A percentile compares a stretch with the other conserved stretches of the same genome.
Evolutionary conservation across 768 basidiomycete genomes (phyloP).

Genomic region (Suillus cothurnatus): DNA sequence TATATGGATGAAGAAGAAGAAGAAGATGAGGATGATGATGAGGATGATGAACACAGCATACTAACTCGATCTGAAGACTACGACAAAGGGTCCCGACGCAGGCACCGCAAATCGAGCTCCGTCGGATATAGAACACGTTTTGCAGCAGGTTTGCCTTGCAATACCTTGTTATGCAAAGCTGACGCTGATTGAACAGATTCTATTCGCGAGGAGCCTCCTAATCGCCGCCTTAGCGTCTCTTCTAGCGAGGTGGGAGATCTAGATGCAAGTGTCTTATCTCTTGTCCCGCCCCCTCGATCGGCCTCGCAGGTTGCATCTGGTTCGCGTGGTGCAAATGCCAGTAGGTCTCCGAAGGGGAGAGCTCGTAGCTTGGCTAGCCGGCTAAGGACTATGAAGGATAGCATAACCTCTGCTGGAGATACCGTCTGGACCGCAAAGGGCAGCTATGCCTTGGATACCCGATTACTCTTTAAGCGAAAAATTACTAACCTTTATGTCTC

Average conservation of each 20-base stretch:
- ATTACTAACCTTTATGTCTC: conserved; percentile 83
- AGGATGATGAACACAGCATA: conserved; percentile 44
- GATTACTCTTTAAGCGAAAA: conserved; percentile 85
- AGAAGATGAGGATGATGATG: conserved; percentile 60
- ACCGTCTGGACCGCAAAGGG: conserved; percentile 78
- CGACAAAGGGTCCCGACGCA: conserved; percentile 27
- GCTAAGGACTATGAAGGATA: conserved; percentile 54
- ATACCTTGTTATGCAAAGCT: neutral
- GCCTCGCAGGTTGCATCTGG: conserved; percentile 19
- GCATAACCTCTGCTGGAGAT: conserved; percentile 43
- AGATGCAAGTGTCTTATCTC: conserved; percentile 42
- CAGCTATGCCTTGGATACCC: conserved; percentile 83
- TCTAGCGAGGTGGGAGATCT: conserved; percentile 47
- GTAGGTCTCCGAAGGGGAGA: conserved; percentile 38
- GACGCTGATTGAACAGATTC: conserved; percentile 10
- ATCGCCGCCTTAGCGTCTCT: conserved; percentile 45
- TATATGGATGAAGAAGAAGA: conserved; percentile 49
- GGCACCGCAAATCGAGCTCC: conserved; percentile 39
- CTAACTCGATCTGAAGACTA: conserved; percentile 27
- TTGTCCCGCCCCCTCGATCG: conserved; percentile 14
- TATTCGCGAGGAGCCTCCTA: conserved; percentile 11
- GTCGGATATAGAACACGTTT: conserved; percentile 27
- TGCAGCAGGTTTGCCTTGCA: conserved; percentile 19
- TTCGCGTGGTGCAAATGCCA: conserved; percentile 23
- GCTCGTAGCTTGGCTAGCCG: conserved; percentile 46